Evolutionary conservation across 768 basidiomycete genomes (phyloP), one percentile per base, ranked within the genome.

Genomic region (Megacollybia marginata): DNA sequence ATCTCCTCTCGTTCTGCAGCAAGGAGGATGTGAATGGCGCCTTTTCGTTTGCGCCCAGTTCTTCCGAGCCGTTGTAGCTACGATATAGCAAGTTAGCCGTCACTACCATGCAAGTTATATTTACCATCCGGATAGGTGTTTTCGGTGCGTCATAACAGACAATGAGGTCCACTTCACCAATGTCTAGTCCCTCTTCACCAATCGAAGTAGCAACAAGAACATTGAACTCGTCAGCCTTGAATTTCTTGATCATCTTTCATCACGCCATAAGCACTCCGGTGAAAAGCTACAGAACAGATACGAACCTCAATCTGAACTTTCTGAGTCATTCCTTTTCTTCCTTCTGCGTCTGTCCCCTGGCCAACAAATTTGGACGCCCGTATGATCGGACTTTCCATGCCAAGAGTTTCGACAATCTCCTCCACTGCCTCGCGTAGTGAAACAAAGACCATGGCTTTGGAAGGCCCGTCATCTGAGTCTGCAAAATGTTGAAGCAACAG

Each of bases 121-220:
- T 47, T 64, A 95, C 95, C 88, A 96, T 92, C 50, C 94, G 90
- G 54, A 97, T 93, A 1, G 94, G 88, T 1, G 91, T 91, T 70
- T 95, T 96, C 59, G 94, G 91, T 20, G 93, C 85, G 56, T 99
- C 96, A 63, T 98, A 99, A 59, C 94, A 97, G 44, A 97, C 72
- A 49, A 97, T 95, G 60, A 93, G 73, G 62, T 99, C 96, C 13
- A 99, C 85, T 63, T 96, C 94, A 32, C 96, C 96, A 49, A 99
- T 99, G 64, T 99, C 96, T 15, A 99, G 74, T 50, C 96, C 96
- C 65, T 99, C 96, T 67, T 99, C 96, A 18, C 96, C 96, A 48
- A 99, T 92, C 4, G 88, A 95, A 5, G 96, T 98, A 1, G 94
- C 88, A 8, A 99, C 95, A 10, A 99, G 71, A 34, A 96, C 83